Base-by-base conservation (phyloP, 306 rosid species). In the Lablab purpureus region DNA sequence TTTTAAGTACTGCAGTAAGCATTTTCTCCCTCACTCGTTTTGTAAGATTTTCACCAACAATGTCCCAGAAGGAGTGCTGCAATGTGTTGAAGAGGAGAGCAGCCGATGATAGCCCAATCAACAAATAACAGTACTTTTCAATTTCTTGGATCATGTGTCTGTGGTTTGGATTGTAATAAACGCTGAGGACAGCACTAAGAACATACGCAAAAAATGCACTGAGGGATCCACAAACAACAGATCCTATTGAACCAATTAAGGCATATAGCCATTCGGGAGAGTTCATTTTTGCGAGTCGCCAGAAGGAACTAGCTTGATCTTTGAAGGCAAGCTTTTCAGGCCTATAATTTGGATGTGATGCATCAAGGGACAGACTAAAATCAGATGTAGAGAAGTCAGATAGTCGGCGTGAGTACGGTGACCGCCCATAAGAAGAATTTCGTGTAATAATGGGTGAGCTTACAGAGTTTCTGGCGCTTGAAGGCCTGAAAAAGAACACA, bases 41-140 rank as follows among this genome's bases (percentile, higher is more conserved):
- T 0, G 97, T 92, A 21, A 94, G 96, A 72, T 90, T 94, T 83
- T 92, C 98, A 25, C 98, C 97, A 55, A 94, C 97, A 58, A 94
- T 88, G 82, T 92, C 98, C 98, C 98, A 94, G 88, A 94, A 93
- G 84, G 79, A 92, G 89, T 90, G 98, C 72, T 94, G 98, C 79
- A 92, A 71, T n/a, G 98, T 89, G 81, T 94, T 92, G 90, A 94
- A 94, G 81, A 94, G 77, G 60, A 94, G 97, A 54, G 98, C 94
- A 27, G 97, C 92, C 0, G 98, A 94, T 21, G 98, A 94, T 73
- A 94, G 96, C 28, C 98, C 97, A 54, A 92, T 94, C 81, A 94
- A 79, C 84, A 94, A 82, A 83, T 94, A 94, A 73, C 97, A 94
- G 85, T 92, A 94, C 81, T 89, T 94, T 14, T 81, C 88, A 0